These are phyloP conservation scores for Fusarium concolor DNA, from an alignment of 2,329 filamentous ascomycete genomes.

Conservation along the genomic window DNA sequence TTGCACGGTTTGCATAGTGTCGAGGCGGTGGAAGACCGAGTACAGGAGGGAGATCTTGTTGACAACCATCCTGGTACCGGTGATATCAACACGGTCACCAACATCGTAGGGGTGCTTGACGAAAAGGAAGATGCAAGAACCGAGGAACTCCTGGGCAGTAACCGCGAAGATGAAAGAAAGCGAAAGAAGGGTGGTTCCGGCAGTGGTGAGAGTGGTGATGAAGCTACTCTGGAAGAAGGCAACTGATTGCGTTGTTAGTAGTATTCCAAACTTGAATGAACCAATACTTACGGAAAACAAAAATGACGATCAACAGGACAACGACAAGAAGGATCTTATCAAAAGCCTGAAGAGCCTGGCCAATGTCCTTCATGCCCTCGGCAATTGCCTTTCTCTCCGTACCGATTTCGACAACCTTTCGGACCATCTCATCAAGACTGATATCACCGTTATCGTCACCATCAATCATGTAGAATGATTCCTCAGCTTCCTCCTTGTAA, in stretches of 20 bases:
- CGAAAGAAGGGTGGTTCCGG: slow-evolving; percentile 90
- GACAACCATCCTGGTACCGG: slow-evolving; percentile 77
- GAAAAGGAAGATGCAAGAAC: slow-evolving; percentile 97
- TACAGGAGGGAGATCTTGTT: slow-evolving; percentile 95
- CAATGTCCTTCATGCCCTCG: slow-evolving; percentile 96
- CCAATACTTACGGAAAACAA: slow-evolving; percentile 77
- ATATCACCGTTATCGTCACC: slow-evolving; percentile 93
- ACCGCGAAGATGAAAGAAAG: slow-evolving; percentile 97
- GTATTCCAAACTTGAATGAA: neutral
- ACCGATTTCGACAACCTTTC: slow-evolving; percentile 85
- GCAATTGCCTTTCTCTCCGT: slow-evolving; percentile 88
- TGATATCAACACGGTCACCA: slow-evolving; percentile 90
- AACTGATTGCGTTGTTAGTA: slow-evolving; percentile 59
- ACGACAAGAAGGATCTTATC: slow-evolving; percentile 87
- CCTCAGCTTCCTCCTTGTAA: slow-evolving; percentile 82
- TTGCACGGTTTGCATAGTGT: slow-evolving; percentile 80
- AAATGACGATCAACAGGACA: slow-evolving; percentile 81
- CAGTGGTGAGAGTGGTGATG: slow-evolving; percentile 85
- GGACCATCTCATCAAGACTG: slow-evolving; percentile 93
- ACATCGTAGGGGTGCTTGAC: slow-evolving; percentile 99
- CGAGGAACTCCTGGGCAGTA: slow-evolving; percentile 94
- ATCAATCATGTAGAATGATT: slow-evolving; percentile 85
- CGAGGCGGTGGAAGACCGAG: slow-evolving; percentile 88
- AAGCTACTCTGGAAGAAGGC: slow-evolving; percentile 91
- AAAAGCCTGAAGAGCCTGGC: slow-evolving; percentile 90